Base-by-base conservation (phyloP, 345 rosid species). In the Aquilaria yunnanensis region DNA sequence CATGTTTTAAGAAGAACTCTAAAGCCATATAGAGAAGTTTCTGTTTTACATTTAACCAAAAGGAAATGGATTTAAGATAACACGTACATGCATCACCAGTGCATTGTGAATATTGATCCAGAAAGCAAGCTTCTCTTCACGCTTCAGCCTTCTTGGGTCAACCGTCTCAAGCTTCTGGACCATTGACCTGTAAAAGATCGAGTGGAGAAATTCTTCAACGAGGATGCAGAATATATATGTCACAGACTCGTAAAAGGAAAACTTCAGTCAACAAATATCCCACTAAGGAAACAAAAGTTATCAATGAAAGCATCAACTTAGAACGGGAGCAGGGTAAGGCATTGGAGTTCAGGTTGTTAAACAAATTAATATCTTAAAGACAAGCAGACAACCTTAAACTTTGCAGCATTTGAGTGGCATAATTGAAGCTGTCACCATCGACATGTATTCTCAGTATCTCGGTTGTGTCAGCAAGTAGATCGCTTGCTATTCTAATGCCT, bases 41-140 rank as follows among this genome's bases (percentile, higher is more conserved):
- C 23, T 23, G 23, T 23, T 23, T 23, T 23, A 23, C 23, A 23
- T 23, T 23, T 23, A 23, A 23, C 23, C 23, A 23, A 23, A 23
- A 23, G 23, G 23, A 23, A 23, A 23, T 23, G 23, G 23, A 23
- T 23, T 23, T 23, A 23, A 23, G 23, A 23, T 23, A 33, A 67
- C 16, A 62, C 78, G 56, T 83, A 86, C 96, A 72, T 91, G 96
- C 96, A 91, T 88, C 67, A 84, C 79, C 72, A 88, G 68, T 53
- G 97, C 96, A 80, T 91, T 91, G 70, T 91, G 96, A 71, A 88
- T 78, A 74, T 91, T 91, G 55, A 88, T 82, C 96, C 92, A 90
- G 78, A 90, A 90, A n/a, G 96, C 96, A 34, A 87, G 92, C 82
- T 84, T 90, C 78, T 85, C 89, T 79, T 90, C 97, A 0, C 96